phyloP scores from a whole-genome alignment of 2,329 filamentous ascomycete species.

The Aspergillus ibericus region DNA sequence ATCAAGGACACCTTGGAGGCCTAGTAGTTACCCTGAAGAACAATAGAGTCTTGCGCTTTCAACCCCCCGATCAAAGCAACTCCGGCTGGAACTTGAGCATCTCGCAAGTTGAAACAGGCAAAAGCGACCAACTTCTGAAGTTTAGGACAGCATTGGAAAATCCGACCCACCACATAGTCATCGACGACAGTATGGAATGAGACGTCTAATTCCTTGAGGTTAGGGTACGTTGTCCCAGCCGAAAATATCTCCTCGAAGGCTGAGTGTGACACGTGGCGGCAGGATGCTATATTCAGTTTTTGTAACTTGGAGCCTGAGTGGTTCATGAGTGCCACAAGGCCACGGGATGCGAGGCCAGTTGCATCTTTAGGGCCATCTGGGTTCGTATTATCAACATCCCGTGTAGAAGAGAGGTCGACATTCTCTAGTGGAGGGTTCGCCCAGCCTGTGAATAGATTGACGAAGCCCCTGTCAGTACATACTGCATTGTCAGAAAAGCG shows the following conservation, averaged over 20 bases:
- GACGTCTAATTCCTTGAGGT: slow-evolving; percentile 70
- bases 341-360: slow-evolving; percentile 72
- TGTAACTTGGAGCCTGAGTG: slow-evolving; percentile 71
- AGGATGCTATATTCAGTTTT: slow-evolving; percentile 75
- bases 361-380: slow-evolving; percentile 63
- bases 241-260: slow-evolving; percentile 76
- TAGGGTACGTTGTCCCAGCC: slow-evolving; percentile 61
- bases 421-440: slow-evolving; percentile 67
- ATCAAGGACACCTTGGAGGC: not conserved
- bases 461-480: slow-evolving; percentile 74
- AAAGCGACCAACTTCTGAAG: slow-evolving; percentile 61
- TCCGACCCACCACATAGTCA: slow-evolving; percentile 45
- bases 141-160: slow-evolving; percentile 48
- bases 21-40: slow-evolving; percentile 27
- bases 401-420: slow-evolving; percentile 74
- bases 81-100: slow-evolving; percentile 56
- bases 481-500: slow-evolving; percentile 75
- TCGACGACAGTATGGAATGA: slow-evolving; percentile 60
- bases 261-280: slow-evolving; percentile 72
- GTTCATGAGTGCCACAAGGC: slow-evolving; percentile 77
- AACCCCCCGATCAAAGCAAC: slow-evolving; percentile 62
- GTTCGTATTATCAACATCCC: slow-evolving; percentile 70
- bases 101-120: slow-evolving; percentile 61
- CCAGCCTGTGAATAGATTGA: slow-evolving; percentile 73
- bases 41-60: slow-evolving; percentile 58